Conservation (phyloP, 768 basidiomycete genomes). For the Lactarius indigo region DNA sequence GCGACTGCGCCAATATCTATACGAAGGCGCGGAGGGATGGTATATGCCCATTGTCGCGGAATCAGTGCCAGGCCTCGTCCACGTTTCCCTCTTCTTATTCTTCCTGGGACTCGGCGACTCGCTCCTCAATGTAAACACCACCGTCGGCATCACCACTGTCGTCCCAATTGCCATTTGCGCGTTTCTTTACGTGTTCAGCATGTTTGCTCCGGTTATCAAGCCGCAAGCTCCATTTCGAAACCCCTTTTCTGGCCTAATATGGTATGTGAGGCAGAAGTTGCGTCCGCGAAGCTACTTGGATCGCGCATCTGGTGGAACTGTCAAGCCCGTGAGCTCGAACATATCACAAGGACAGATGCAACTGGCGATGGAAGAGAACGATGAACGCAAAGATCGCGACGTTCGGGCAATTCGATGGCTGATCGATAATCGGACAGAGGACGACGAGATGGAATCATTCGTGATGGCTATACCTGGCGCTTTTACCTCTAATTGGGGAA, state of each 20-base stretch:
- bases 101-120: slow-evolving; percentile 47
- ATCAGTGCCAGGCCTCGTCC: slow-evolving; percentile 45
- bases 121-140: slow-evolving; percentile 32
- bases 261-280: slow-evolving; percentile 7
- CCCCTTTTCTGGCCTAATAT: slow-evolving; percentile 11
- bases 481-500: neutral
- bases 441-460: slow-evolving; percentile 4
- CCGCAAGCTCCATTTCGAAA: slow-evolving; percentile 13
- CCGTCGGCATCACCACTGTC: slow-evolving; percentile 7
- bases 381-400: neutral
- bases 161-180: slow-evolving; percentile 11
- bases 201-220: neutral
- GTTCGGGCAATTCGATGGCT: neutral
- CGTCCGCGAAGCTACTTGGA: neutral
- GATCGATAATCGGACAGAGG: neutral
- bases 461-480: neutral
- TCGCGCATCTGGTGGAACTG: neutral
- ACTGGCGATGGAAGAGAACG: slow-evolving; percentile 3
- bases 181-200: slow-evolving; percentile 15
- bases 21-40: slow-evolving; percentile 40
- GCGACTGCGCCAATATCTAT: slow-evolving; percentile 37
- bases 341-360: neutral
- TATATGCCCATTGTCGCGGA: slow-evolving; percentile 40
- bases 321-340: neutral
- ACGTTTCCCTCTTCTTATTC: slow-evolving; percentile 47